Evolutionary conservation across 805 yeast genomes (phyloP).

Genomic region (Pichia nanzhaoensis): DNA sequence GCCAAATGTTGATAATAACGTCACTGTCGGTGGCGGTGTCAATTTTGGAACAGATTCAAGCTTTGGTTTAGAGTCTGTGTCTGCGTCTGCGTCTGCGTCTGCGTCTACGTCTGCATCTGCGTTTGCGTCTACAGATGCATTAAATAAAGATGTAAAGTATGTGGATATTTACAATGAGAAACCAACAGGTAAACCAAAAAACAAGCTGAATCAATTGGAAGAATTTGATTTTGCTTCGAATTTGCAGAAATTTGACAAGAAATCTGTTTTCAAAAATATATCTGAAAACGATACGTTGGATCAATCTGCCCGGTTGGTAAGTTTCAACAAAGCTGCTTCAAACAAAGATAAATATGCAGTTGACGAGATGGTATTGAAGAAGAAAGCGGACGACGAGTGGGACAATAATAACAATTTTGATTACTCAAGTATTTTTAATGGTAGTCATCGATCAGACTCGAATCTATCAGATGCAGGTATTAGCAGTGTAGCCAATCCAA

Average conservation of each 20-base stretch:
- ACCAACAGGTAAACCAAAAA: background rate
- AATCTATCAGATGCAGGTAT: background rate
- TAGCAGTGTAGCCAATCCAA: background rate
- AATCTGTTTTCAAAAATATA: constrained; percentile 71
- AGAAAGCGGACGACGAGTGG: constrained; percentile 48
- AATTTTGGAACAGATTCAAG: too few species aligned
- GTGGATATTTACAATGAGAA: constrained; percentile 10
- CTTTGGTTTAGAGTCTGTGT: too few species aligned
- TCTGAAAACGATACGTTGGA: constrained; percentile 54
- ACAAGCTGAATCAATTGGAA: constrained; percentile 38
- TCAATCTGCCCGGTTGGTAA: constrained; percentile 54
- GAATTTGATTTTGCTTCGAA: constrained; percentile 87
- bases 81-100: too few species aligned
- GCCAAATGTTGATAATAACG: constrained; percentile 6
- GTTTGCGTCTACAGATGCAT: too few species aligned
- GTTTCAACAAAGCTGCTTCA: constrained; percentile 51
- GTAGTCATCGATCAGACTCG: background rate
- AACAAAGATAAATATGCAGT: constrained; percentile 49
- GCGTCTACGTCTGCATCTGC: too few species aligned
- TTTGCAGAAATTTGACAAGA: constrained; percentile 75
- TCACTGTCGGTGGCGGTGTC: too few species aligned
- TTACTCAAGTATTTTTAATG: constrained; percentile 4
- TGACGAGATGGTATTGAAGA: constrained; percentile 64
- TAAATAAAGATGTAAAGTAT: constrained; percentile 7
- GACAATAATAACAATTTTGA: constrained; percentile 28